Evolutionary conservation across 768 basidiomycete genomes (phyloP).

Genomic region (Dendrothele bispora): DNA sequence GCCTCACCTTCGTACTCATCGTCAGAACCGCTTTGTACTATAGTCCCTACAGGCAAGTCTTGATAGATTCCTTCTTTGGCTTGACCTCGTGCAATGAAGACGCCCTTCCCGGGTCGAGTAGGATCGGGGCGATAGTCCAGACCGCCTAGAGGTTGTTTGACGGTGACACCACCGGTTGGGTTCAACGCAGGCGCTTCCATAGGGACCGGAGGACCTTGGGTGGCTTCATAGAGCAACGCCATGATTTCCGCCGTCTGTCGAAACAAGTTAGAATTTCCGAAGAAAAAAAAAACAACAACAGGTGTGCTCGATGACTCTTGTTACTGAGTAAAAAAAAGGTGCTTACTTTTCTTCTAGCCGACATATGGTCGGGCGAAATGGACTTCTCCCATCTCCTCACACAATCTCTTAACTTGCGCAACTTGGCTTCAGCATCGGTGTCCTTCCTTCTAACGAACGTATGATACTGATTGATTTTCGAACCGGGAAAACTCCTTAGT

Average conservation of each 20-base stretch:
- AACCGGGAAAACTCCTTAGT: no score
- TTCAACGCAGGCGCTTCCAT: constrained; percentile 69
- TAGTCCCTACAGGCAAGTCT: constrained; percentile 54
- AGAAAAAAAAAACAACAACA: constrained; percentile 7
- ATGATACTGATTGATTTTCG: constrained; percentile 79
- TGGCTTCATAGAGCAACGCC: constrained; percentile 87
- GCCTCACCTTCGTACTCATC: constrained; percentile 55
- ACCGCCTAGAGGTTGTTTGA: constrained; percentile 47
- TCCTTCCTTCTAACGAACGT: constrained; percentile 89
- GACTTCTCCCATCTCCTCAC: constrained; percentile 86
- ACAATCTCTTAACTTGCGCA: constrained; percentile 81
- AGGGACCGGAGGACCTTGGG: constrained; percentile 63
- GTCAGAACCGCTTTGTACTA: constrained; percentile 49
- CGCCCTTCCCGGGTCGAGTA: constrained; percentile 81
- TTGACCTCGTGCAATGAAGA: constrained; percentile 69
- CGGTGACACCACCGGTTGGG: constrained; percentile 71
- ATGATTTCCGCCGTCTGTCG: constrained; percentile 89
- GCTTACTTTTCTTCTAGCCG: constrained; percentile 82
- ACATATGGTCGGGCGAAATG: constrained; percentile 92
- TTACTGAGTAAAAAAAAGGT: constrained; percentile 8
- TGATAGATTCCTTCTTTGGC: constrained; percentile 45
- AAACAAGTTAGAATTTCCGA: no score
- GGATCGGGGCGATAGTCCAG: constrained; percentile 80
- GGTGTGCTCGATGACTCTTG: constrained; percentile 8
- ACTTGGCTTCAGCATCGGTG: constrained; percentile 65